Conservation (phyloP, 495 filamentous ascomycete species). For the Penicillium paradoxum region DNA sequence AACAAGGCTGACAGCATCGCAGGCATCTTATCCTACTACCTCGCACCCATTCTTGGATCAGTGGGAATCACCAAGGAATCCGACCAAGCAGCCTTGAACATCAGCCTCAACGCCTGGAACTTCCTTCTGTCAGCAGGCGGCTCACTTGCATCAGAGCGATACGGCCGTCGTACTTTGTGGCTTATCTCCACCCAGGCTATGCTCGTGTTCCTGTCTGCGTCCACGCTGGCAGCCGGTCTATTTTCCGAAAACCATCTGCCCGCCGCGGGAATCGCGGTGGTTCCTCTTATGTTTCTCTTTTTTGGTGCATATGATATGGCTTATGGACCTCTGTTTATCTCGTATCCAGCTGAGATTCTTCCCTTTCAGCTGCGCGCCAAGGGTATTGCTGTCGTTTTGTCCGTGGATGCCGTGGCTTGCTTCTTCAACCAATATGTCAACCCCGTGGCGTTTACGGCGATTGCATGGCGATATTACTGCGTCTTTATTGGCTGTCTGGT, state of each 20-base stretch:
- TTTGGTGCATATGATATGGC: constrained; percentile 51
- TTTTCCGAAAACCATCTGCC: constrained; percentile 45
- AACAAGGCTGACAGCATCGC: neutral
- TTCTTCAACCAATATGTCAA: constrained; percentile 57
- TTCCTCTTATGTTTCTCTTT: constrained; percentile 61
- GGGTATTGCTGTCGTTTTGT: constrained; percentile 60
- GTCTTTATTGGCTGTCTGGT: constrained; percentile 53
- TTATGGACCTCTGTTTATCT: constrained; percentile 56
- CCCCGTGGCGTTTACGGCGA: constrained; percentile 47
- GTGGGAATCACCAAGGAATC: constrained; percentile 49
- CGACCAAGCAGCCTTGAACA: constrained; percentile 36
- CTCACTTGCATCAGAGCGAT: constrained; percentile 52
- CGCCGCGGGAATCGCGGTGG: constrained; percentile 46
- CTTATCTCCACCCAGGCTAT: constrained; percentile 51
- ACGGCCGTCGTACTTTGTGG: constrained; percentile 55
- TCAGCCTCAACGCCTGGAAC: constrained; percentile 25
- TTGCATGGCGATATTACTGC: constrained; percentile 55
- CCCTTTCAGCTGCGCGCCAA: constrained; percentile 66
- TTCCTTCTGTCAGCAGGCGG: constrained; percentile 33
- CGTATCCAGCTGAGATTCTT: constrained; percentile 62
- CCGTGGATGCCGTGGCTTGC: constrained; percentile 53
- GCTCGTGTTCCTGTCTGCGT: constrained; percentile 51
- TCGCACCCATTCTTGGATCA: constrained; percentile 47
- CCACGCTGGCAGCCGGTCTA: constrained; percentile 49
- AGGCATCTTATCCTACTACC: constrained; percentile 58